These are phyloP conservation scores for Pichia sp. DNA, from an alignment of 1,139 yeast genomes.

Conservation along the genomic window DNA sequence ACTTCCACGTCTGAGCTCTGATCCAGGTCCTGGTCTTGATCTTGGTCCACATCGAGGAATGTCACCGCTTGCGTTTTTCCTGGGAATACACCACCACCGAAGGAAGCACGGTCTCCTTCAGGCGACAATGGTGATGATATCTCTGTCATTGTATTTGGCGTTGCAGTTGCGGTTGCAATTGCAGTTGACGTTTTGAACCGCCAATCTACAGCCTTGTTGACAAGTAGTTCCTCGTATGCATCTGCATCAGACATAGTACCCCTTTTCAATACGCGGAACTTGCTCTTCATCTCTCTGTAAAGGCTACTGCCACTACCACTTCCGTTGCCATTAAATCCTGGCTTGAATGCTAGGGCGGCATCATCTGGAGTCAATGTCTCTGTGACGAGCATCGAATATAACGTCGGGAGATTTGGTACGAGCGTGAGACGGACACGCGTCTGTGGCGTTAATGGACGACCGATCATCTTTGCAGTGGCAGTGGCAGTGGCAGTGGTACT, in stretches of 20 bases:
- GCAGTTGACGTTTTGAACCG: conserved; percentile 16
- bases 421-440: conserved; percentile 41
- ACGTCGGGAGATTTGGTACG: conserved; percentile 36
- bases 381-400: conserved; percentile 41
- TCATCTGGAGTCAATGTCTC: conserved; percentile 21
- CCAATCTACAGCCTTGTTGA: conserved; percentile 35
- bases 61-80: conserved; percentile 15
- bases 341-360: no score
- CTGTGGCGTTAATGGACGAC: conserved; percentile 48
- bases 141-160: not conserved
- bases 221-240: conserved; percentile 13
- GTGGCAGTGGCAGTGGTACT: no score
- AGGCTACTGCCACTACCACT: no score
- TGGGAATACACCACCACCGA: conserved; percentile 9
- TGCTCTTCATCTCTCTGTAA: conserved; percentile 2
- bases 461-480: conserved; percentile 28
- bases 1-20: no score
- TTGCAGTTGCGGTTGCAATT: not conserved
- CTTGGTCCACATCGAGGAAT: conserved; percentile 13
- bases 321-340: no score
- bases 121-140: not conserved
- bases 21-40: no score
- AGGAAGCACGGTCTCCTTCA: no score
- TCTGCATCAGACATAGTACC: conserved; percentile 18
- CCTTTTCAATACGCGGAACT: conserved; percentile 22